Base-by-base conservation (phyloP, 2,329 filamentous ascomycete species). In the Achaetomium macrosporum region DNA sequence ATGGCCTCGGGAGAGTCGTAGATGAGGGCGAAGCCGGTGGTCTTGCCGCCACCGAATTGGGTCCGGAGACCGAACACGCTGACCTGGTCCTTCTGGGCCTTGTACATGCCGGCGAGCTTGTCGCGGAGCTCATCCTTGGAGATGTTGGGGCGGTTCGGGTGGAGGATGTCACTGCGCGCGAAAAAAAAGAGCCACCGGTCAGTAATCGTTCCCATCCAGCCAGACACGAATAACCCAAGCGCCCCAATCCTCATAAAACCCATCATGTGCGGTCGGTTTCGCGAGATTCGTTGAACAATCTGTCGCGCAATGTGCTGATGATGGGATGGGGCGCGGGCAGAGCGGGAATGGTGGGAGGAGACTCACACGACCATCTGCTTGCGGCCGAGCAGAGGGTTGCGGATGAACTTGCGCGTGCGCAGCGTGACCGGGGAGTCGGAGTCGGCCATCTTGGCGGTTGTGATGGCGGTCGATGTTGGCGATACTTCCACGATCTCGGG, bases 291-390 rank as follows among this genome's bases (percentile, higher is more conserved):
- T 35, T 29, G 11, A 36, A 37, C 5, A 5, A 30, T 41, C 29
- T n/a, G 43, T 48, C 47, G 43, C 42, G 25, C 47, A 43, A 39
- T 39, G 15, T 25, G 30, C 37, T 16, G 43, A 36, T 15, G 6
- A 16, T n/a, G 47, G 47, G 17, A 36, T 2, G 37, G 31, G 36
- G 19, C 13, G 52, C 39, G 42, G 39, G 29, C 47, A 47, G 37
- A 17, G 42, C 47, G 33, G 43, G 41, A 20, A 42, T 29, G 51
- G 41, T 54, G 56, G 60, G 61, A 66, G 66, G n/a, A 86, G 66
- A 86, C 88, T 84, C 90, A 96, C 92, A 96, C 88, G 79, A 96
- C 92, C 90, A 97, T 96, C 87, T 97, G 92, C 85, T 95, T 96
- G 76, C 92, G 88, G 75, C 87, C 90, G 74, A 99, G 87, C 73